Conservation (phyloP, 1,284 basidiomycete species). For the Ganoderma multipileum region DNA sequence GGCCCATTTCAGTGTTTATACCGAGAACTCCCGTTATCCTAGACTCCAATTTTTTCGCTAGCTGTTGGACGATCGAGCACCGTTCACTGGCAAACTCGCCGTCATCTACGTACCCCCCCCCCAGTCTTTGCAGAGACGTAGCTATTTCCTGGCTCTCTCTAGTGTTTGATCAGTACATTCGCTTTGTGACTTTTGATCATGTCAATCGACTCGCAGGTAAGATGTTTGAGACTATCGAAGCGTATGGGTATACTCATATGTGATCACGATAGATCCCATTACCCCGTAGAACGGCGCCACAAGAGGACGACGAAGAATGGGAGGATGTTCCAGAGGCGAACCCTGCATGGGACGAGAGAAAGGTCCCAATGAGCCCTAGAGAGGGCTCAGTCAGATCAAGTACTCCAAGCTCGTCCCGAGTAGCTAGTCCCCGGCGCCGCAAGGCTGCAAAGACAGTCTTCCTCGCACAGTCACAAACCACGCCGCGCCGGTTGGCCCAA, state of each 20-base stretch:
- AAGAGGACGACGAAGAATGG: conserved; percentile 27
- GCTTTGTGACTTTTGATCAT: background rate
- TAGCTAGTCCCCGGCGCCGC: conserved; percentile 23
- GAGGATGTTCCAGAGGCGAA: conserved; percentile 30
- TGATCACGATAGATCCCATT: background rate
- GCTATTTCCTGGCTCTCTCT: background rate
- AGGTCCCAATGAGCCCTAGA: background rate
- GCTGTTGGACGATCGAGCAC: background rate
- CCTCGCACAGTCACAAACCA: conserved; percentile 24
- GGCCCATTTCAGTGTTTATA: background rate
- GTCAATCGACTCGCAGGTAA: background rate
- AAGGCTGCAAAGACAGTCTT: conserved; percentile 26
- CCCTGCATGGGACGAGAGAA: background rate
- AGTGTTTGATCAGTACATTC: background rate
- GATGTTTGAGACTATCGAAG: background rate
- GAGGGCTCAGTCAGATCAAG: conserved; percentile 4
- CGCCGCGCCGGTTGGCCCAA: conserved; percentile 9
- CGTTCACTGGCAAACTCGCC: background rate
- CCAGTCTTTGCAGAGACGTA: background rate
- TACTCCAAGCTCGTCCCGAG: conserved; percentile 2
- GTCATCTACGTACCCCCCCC: background rate
- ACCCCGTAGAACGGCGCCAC: background rate
- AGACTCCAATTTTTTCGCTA: background rate
- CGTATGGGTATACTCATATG: background rate
- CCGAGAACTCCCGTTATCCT: background rate